Base-by-base conservation (phyloP, 768 basidiomycete genomes). In the Krasilnikovozyma curviuscula region DNA sequence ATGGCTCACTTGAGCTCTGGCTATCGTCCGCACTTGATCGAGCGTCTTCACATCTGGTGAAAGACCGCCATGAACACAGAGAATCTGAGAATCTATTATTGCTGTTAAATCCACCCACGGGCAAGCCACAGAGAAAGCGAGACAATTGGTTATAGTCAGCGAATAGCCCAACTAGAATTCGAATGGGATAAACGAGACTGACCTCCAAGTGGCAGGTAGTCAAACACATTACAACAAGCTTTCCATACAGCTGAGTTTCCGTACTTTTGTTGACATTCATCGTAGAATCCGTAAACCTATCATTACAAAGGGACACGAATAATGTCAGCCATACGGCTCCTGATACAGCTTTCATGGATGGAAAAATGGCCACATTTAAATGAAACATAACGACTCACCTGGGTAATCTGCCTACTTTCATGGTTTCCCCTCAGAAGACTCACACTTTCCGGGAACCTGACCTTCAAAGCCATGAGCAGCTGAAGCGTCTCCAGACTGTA, bases 241-340 rank as follows among this genome's bases (percentile, higher is more conserved):
- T 89, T 91, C 91, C 91, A 95, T 21, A 95, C 86, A 2, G 80
- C 76, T 5, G 91, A 77, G 53, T 79, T 85, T 32, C 91, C 91
- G 63, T 95, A 97, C 64, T 95, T 97, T 65, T 86, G 85, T 65
- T 93, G 88, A 59, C 91, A 95, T 66, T 97, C 91, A 61, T 93
- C 89, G 61, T 93, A 95, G 64, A 93, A 95, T n/a, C 89, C 91
- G 51, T 95, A 95, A 2, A 52, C 50, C 46, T 52, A 34, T 14
- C n/a, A 12, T 5, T 4, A 37, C 18, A 10, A 5, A 37, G 23
- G 10, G 5, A 5, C 7, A 23, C 35, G 23, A 12, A 12, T 18
- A 37, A 12, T 34, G 10, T 4, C 24, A n/a, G 23, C 18, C 18
- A 37, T 37, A 37, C 10, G 7, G 35, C 7, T 18, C 18, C 35